Evolutionary conservation across 2,329 filamentous ascomycete species (phyloP), one percentile per base, ranked within the genome.

Genomic region (Penicillium capsulatum): DNA sequence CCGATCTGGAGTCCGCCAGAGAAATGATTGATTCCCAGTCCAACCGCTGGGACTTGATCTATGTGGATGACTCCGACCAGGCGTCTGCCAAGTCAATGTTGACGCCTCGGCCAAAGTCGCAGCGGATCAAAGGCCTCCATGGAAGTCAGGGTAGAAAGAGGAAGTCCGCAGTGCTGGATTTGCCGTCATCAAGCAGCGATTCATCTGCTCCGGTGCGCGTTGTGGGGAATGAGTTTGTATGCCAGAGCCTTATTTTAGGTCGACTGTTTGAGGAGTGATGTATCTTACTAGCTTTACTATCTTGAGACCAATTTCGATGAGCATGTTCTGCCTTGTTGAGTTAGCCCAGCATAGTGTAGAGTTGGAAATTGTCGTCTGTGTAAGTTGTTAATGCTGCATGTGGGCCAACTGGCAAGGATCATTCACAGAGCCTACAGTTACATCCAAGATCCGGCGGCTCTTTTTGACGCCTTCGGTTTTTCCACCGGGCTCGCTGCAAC

Each of bases 201-300:
- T 47, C 64, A 14, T 54, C 60, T 17, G 58, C 73, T 53, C 75
- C 66, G 44, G 71, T 89, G 26, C 77, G 75, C 47, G 75, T 92
- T 31, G 76, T 94, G 36, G 84, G 82, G 40, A 84, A 94, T 61
- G 91, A 97, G 65, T 80, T 91, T 59, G 80, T 97, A 15, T 82
- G 94, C 39, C 91, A 98, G 71, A 96, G 89, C 63, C 70, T 97
- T 43, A 96, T 98, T 48, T 63, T 95, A 35, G 91, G 90, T 1
- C 79, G 81, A 45, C 67, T 96, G 51, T 77, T 89, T 36, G 83
- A 86, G 46, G 76, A 79, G 34, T 67, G 44, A 49, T 44, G 10
- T 28, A 20, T n/a, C n/a, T 37, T 26, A 7, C 17, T 22, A n/a
- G 9, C 29, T 29, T 20, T 37, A 30, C 14, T 14, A 31, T 36